Evolutionary conservation across 2,329 filamentous ascomycete genomes (phyloP), one percentile per base, ranked within the genome.

Genomic region (Talaromyces piceae): DNA sequence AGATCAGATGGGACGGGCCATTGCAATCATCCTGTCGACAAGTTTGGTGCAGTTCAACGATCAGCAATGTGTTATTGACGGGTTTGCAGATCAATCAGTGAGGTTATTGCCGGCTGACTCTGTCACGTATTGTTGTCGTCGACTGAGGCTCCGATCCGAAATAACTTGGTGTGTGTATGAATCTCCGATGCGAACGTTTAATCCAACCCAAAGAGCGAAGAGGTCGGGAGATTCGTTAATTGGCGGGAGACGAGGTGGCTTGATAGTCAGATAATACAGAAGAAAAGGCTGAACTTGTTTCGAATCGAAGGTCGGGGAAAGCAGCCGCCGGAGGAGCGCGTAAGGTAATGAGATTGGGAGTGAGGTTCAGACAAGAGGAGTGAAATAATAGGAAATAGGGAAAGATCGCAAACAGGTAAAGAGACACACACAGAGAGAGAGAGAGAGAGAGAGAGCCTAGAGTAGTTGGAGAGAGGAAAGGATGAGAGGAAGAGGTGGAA

Each of bases 381-480:
- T n/a, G n/a, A n/a, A n/a, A n/a, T n/a, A n/a, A n/a, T n/a, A n/a
- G n/a, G n/a, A n/a, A n/a, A n/a, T n/a, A n/a, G n/a, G n/a, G n/a
- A n/a, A n/a, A n/a, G n/a, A n/a, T n/a, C n/a, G n/a, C n/a, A n/a
- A n/a, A n/a, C n/a, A n/a, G 31, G n/a, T 37, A 37, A 16, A 37
- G 31, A 16, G 7, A 12, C 9, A 37, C 11, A 12, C 4, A 30
- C 22, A 45, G 28, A 12, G 18, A 18, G 13, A 12, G 25, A 37
- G 28, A 49, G 47, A 44, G 26, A 45, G 37, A 44, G 48, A 27
- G 39, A 44, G 30, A 39, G 28, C 16, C 23, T 20, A 26, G n/a
- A 12, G 26, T 13, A 33, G 23, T 41, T 16, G 25, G 23, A 22
- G 16, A 47, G 47, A 16, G n/a, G n/a, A n/a, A n/a, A n/a, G n/a